These are phyloP conservation scores for Botrytis fragariae DNA, from an alignment of 2,329 filamentous ascomycete species.

Conservation along the genomic window DNA sequence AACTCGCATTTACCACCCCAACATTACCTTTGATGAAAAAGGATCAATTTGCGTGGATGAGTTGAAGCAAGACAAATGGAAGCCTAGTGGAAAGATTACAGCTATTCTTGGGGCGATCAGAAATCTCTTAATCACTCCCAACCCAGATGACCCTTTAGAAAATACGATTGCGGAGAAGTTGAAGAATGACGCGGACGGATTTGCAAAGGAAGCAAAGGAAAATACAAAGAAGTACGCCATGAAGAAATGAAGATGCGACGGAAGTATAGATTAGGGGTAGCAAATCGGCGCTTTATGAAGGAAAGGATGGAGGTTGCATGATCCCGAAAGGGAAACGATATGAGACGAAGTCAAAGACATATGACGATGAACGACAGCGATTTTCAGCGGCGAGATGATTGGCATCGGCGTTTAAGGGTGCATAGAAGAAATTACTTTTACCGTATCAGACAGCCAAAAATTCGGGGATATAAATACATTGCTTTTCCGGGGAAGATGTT, in stretches of 20 bases:
- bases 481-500: conserved; percentile 5
- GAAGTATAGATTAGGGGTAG: background rate
- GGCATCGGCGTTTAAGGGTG: conserved; percentile 3
- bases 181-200: conserved; percentile 60
- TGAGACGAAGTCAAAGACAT: background rate
- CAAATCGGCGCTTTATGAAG: background rate
- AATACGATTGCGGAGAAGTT: conserved; percentile 65
- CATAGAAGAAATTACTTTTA: conserved; percentile 15
- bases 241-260: conserved; percentile 9
- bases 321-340: background rate
- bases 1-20: conserved; percentile 75
- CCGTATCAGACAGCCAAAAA: background rate
- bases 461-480: background rate
- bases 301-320: background rate
- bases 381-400: background rate
- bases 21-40: conserved; percentile 71
- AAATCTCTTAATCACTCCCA: conserved; percentile 63
- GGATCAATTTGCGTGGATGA: conserved; percentile 74
- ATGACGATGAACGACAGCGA: conserved; percentile 3
- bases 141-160: conserved; percentile 71
- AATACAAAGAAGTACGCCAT: conserved; percentile 66
- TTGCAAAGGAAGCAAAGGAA: conserved; percentile 64
- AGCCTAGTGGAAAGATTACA: conserved; percentile 66
- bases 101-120: conserved; percentile 64
- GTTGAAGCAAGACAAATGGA: conserved; percentile 69